Percentiles rank a stretch among this genome's conserved stretches.
Conservation (phyloP, 2,329 filamentous ascomycete species). For the Diaporthe sp. region DNA sequence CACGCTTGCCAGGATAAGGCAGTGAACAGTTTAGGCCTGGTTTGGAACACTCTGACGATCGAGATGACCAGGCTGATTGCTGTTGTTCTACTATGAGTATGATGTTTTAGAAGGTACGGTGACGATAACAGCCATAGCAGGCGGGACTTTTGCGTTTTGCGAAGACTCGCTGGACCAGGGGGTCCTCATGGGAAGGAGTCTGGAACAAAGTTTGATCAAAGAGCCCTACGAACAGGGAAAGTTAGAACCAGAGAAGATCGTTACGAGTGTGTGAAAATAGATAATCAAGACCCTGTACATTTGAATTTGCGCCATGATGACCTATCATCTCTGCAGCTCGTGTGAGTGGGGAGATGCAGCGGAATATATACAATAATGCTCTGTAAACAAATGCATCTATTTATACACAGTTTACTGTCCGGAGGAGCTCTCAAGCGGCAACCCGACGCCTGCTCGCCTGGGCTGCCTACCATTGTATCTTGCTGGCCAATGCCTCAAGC, state of each 20-base stretch:
- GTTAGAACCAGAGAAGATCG: slow-evolving; percentile 3
- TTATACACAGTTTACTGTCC: not conserved
- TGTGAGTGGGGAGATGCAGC: not conserved
- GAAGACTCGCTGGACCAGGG: not conserved
- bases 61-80: not conserved
- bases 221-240: not conserved
- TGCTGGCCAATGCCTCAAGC: not conserved
- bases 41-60: not conserved
- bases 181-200: slow-evolving; percentile 9
- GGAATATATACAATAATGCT: not conserved
- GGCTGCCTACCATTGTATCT: not conserved
- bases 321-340: slow-evolving; percentile 3
- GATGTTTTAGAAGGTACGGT: slow-evolving; percentile 2
- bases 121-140: not conserved
- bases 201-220: slow-evolving; percentile 2
- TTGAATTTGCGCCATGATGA: not conserved
- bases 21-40: slow-evolving; percentile 52
- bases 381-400: not conserved
- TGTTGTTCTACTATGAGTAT: slow-evolving; percentile 12
- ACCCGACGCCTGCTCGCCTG: not conserved
- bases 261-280: slow-evolving; percentile 1
- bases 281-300: slow-evolving; percentile 24
- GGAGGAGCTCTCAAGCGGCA: not conserved
- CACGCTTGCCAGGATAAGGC: slow-evolving; percentile 75
- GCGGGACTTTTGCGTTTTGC: slow-evolving; percentile 1